These are phyloP conservation scores for Neocatenulostroma microsporum DNA, from an alignment of 2,329 filamentous ascomycete genomes.

Conservation along the genomic window DNA sequence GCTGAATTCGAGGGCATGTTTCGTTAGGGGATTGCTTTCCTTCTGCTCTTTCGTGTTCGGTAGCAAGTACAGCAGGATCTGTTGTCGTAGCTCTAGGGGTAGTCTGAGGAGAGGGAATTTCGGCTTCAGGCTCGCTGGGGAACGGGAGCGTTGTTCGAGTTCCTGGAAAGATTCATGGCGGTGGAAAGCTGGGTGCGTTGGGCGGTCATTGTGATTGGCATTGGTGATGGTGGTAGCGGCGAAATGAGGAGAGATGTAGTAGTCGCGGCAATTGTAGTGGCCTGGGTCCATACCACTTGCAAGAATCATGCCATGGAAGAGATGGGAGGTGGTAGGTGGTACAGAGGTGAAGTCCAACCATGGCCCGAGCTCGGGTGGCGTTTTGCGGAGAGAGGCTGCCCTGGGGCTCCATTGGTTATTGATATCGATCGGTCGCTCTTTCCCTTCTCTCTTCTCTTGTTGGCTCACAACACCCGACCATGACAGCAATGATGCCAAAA, in stretches of 20 bases:
- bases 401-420: no score
- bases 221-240: conserved; percentile 18
- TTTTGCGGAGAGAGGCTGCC: no score
- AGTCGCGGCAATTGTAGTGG: conserved; percentile 32
- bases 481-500: conserved; percentile 4
- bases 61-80: conserved; percentile 37
- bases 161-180: conserved; percentile 27
- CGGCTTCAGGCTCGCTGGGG: conserved; percentile 21
- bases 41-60: conserved; percentile 31
- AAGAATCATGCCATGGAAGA: no score
- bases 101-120: conserved; percentile 30
- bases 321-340: no score
- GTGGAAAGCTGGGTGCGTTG: conserved; percentile 7
- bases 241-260: conserved; percentile 25
- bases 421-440: no score
- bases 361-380: no score
- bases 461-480: conserved; percentile 10
- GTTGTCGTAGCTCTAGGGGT: conserved; percentile 38
- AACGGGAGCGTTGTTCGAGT: conserved; percentile 26
- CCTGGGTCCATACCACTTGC: conserved; percentile 29
- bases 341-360: conserved; percentile 3
- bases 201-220: conserved; percentile 3
- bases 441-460: conserved; percentile 3
- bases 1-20: conserved; percentile 23
- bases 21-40: conserved; percentile 18